Evolutionary conservation across 2,329 filamentous ascomycete species (phyloP), one percentile per base, ranked within the genome.

Genomic region (Triangularia verruculosa): DNA sequence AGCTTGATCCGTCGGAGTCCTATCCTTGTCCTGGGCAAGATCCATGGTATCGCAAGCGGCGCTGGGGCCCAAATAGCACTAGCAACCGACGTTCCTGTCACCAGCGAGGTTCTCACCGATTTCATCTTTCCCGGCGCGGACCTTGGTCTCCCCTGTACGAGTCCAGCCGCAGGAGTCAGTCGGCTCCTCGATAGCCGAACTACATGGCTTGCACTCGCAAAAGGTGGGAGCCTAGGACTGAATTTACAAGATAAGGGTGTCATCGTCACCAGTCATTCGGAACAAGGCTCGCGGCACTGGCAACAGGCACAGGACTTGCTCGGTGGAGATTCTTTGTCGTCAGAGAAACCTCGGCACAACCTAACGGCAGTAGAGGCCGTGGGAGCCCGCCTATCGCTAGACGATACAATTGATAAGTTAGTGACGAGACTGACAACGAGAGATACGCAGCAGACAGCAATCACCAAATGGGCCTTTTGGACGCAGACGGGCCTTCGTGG

Each of bases 391-490:
- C 13, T 43, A n/a, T n/a, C 13, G 13, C 34, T 43, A 15, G 34
- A 43, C 34, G 13, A n/a, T 6, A n/a, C 6, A 15, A 15, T 43
- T 15, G 3, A 43, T 15, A n/a, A 15, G 34, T n/a, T 43, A 3
- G 15, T 17, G 13, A n/a, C 13, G 34, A n/a, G 34, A 43, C 34
- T 43, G 13, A 43, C 34, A 15, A 43, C 4, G 13, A 43, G 34
- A 43, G 34, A 43, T 43, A 43, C 67, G 7, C 74, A 74, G 66
- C 68, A 72, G 13, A 72, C 71, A 64, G 74, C 74, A 3, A 62
- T 76, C 54, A 74, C 72, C 2, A 76, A 76, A 68, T 76, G 74
- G 74, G 73, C 73, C 0, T 76, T 70, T 58, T 75, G 74, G 74
- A 71, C 73, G 6, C 74, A 75, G 68, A 52, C 69, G n/a, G 66